Conservation (phyloP, 108 stramenopile species). For the Pseudonitzschia multiseries region DNA sequence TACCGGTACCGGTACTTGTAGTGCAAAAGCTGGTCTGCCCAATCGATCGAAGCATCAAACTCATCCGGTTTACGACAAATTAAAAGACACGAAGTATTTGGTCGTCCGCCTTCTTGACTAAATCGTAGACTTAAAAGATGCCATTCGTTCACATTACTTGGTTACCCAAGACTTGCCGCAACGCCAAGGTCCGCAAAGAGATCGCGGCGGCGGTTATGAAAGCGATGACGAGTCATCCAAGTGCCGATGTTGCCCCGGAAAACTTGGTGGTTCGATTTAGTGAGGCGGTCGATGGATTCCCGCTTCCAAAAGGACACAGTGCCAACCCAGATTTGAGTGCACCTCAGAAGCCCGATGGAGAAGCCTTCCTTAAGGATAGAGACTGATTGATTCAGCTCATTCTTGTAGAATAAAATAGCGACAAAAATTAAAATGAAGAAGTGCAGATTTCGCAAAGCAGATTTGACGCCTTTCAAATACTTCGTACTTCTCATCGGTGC, state of each 20-base stretch:
- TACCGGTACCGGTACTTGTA: too few species aligned
- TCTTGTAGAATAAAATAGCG: too few species aligned
- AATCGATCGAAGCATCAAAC: too few species aligned
- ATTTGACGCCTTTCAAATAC: too few species aligned
- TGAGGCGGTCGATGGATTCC: conserved; percentile 59
- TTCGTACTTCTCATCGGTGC: too few species aligned
- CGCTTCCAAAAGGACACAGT: conserved; percentile 54
- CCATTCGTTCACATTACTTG: conserved; percentile 63
- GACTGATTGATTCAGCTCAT: too few species aligned
- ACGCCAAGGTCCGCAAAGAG: conserved; percentile 48
- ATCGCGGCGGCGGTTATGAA: conserved; percentile 57
- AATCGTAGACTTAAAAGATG: conserved; percentile 24
- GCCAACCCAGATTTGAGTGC: conserved; percentile 43
- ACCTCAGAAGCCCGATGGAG: conserved; percentile 38
- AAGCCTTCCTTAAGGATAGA: conserved; percentile 47
- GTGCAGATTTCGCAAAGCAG: too few species aligned
- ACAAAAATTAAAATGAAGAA: too few species aligned
- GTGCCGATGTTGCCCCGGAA: conserved; percentile 46
- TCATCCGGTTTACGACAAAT: too few species aligned
- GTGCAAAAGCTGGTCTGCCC: too few species aligned
- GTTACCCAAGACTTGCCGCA: conserved; percentile 61
- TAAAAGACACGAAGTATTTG: too few species aligned
- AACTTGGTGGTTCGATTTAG: conserved; percentile 58
- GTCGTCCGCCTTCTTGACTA: too few species aligned
- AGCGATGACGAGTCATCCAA: conserved; percentile 38